Base-by-base conservation (phyloP, 2,329 filamentous ascomycete genomes). In the Talaromyces sp. region DNA sequence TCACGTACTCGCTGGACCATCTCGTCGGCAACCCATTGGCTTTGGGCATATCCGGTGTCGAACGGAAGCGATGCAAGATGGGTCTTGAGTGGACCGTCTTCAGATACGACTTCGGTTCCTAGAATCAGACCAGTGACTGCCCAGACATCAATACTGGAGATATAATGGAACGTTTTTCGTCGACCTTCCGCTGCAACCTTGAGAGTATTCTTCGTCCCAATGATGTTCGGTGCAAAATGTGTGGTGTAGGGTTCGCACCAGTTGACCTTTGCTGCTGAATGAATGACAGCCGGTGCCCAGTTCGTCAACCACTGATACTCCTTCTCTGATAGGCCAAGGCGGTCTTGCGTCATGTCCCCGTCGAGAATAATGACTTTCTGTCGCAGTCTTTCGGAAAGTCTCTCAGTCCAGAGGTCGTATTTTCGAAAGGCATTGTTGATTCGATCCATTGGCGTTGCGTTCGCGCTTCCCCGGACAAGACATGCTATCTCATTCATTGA, bases 21-120 rank as follows among this genome's bases (percentile, higher is more conserved):
- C 44, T 79, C 78, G 63, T 86, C 83, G 0, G 80, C 80, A 1
- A 83, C 87, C 89, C 89, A 96, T 74, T 96, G 95, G 56, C 84
- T 85, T 70, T 96, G 90, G 1, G 91, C 90, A 63, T 96, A 96
- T 1, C 91, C 91, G 1, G 88, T 93, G 19, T 84, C 84, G 2
- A 95, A 65, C 2, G 51, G 52, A 2, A 69, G 51, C 0, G 64
- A 55, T 1, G 56, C 52, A 1, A 66, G 30, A 24, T 69, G 65
- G 24, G 9, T 9, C 9, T 27, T 27, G 4, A 27, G 9, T 27
- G 24, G 24, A 9, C 24, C 24, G 24, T 27, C 24, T 9, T 27
- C 24, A 9, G 24, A 27, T 27, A 27, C 24, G 4, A 27, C 24
- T 4, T 27, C 24, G 24, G 24, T 27, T 27, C 24, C 24, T 4